phyloP scores from a whole-genome alignment of 1,284 basidiomycete genomes.

The Pisolithus thermaeus region DNA sequence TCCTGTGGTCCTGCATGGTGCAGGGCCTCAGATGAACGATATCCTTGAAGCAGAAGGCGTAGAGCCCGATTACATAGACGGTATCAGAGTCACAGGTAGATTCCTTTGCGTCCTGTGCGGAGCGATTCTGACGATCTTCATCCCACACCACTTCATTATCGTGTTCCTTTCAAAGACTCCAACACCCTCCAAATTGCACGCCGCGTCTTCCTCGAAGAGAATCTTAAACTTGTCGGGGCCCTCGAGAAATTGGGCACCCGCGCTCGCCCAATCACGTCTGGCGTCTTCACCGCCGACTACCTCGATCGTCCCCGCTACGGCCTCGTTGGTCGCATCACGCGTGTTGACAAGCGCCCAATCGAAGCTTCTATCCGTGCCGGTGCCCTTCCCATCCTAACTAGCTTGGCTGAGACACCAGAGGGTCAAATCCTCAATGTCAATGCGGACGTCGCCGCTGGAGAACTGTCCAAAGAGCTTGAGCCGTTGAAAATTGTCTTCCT shows the following conservation, averaged over 20 bases:
- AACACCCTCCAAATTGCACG: constrained; percentile 91
- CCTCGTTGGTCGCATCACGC: constrained; percentile 91
- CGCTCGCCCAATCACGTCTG: constrained; percentile 91
- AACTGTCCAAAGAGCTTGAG: constrained; percentile 93
- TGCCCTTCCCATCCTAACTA: constrained; percentile 89
- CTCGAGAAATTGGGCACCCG: constrained; percentile 91
- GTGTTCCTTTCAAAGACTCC: constrained; percentile 64
- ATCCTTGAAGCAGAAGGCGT: constrained; percentile 89
- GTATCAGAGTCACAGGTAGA: constrained; percentile 88
- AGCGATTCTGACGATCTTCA: background rate
- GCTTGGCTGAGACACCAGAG: constrained; percentile 84
- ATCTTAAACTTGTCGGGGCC: constrained; percentile 85
- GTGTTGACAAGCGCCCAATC: constrained; percentile 89
- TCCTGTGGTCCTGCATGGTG: constrained; percentile 91
- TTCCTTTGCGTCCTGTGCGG: constrained; percentile 5
- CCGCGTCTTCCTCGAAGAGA: constrained; percentile 94
- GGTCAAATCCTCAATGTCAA: constrained; percentile 97
- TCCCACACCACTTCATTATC: background rate
- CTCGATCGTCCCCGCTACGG: constrained; percentile 92
- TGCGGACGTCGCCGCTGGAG: constrained; percentile 93
- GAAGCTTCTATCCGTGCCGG: constrained; percentile 93
- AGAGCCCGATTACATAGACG: constrained; percentile 91
- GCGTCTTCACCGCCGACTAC: constrained; percentile 93
- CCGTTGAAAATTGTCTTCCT: constrained; percentile 99
- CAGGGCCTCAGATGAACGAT: constrained; percentile 90